Conservation (phyloP, 2,329 filamentous ascomycete genomes). For the Cladophialophora bantiana region DNA sequence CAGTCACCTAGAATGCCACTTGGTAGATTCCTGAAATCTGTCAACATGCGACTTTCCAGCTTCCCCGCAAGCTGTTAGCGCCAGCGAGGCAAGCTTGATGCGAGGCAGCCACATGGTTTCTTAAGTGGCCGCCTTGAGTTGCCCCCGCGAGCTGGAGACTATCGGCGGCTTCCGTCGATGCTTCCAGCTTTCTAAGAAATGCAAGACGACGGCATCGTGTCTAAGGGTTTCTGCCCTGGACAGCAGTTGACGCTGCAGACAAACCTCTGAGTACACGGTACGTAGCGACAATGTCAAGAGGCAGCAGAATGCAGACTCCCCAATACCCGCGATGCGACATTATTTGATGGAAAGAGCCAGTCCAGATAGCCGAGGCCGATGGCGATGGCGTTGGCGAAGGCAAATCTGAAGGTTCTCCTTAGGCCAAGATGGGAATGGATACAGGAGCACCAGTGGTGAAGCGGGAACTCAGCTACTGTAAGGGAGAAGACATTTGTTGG, state of each 20-base stretch:
- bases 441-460: not conserved
- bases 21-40: constrained; percentile 30
- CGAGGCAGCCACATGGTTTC: constrained; percentile 5
- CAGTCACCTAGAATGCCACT: not conserved
- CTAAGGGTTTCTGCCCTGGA: not conserved
- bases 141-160: not conserved
- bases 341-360: not conserved
- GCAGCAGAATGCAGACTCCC: not conserved
- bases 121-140: not conserved
- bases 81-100: constrained; percentile 7
- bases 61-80: not conserved
- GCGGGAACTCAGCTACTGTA: not conserved
- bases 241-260: not conserved
- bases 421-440: not conserved
- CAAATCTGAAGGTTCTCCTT: constrained; percentile 13
- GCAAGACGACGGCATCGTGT: not conserved
- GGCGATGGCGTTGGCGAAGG: not conserved
- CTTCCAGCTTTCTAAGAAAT: not conserved
- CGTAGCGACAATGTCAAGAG: not conserved
- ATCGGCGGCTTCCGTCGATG: not conserved
- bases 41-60: constrained; percentile 21
- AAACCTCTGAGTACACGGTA: not conserved
- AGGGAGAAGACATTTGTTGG: constrained; percentile 3
- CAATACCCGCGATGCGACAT: not conserved
- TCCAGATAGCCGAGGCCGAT: constrained; percentile 24